A percentile compares a stretch with the other conserved stretches of the same genome.
Conservation (phyloP, 2,329 filamentous ascomycete species). For the Amphichorda felina region DNA sequence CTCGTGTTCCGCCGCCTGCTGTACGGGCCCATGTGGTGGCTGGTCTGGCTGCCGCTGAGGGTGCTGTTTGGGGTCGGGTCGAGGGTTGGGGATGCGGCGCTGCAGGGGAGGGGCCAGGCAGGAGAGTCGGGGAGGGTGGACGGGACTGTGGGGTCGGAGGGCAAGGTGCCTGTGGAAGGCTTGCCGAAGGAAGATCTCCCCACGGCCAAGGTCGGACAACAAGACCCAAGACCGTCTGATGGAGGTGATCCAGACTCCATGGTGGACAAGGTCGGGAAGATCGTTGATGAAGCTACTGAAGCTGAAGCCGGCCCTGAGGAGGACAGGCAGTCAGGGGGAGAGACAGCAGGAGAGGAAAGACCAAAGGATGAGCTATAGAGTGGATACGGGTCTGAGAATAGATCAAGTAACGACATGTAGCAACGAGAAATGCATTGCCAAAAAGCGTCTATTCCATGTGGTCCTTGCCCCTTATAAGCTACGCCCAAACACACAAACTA, state of each 20-base stretch:
- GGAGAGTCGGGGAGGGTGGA: constrained; percentile 12
- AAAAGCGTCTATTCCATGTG: too few relatives aligned
- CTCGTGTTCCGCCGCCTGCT: constrained; percentile 72
- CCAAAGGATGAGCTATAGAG: constrained; percentile 27
- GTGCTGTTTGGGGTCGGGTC: constrained; percentile 48
- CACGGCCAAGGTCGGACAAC: constrained; percentile 32
- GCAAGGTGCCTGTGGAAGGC: constrained; percentile 18
- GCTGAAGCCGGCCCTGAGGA: constrained; percentile 10
- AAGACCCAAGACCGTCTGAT: constrained; percentile 8
- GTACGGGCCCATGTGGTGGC: constrained; percentile 85
- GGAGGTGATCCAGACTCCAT: constrained; percentile 24
- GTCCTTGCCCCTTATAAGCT: too few relatives aligned
- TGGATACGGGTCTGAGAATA: too few relatives aligned
- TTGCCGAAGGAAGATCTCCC: constrained; percentile 30
- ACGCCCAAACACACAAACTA: too few relatives aligned
- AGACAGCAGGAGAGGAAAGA: constrained; percentile 13
- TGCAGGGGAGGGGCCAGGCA: constrained; percentile 18
- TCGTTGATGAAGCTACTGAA: constrained; percentile 31
- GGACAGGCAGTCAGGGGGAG: constrained; percentile 11
- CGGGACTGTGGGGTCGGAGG: constrained; percentile 13
- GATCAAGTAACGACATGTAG: too few relatives aligned
- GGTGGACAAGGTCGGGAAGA: constrained; percentile 41
- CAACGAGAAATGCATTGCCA: too few relatives aligned
- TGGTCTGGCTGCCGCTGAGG: constrained; percentile 73
- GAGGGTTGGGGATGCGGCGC: constrained; percentile 40